These are phyloP conservation scores for Alternaria angustiovoidea DNA, from an alignment of 2,329 filamentous ascomycete genomes.

Conservation along the genomic window DNA sequence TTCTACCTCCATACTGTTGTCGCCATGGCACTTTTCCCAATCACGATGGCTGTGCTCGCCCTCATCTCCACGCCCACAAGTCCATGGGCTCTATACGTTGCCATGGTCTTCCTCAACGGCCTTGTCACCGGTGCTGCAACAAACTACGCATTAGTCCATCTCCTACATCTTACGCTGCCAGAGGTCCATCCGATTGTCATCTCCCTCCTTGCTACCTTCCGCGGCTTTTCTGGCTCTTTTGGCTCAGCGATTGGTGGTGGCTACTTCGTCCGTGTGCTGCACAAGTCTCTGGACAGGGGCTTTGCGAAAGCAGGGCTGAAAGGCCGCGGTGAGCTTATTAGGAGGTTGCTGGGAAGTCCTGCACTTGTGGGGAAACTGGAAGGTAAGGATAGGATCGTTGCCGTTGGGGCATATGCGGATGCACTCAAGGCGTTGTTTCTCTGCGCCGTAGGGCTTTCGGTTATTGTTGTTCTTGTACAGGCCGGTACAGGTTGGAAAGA, in stretches of 20 bases:
- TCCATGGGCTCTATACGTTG: conserved; percentile 63
- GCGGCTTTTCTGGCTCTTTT: conserved; percentile 82
- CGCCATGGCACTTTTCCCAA: conserved; percentile 68
- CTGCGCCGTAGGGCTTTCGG: conserved; percentile 59
- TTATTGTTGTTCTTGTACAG: conserved; percentile 62
- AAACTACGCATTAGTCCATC: conserved; percentile 83
- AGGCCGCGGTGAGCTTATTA: conserved; percentile 56
- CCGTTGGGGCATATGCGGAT: conserved; percentile 63
- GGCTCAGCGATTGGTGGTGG: conserved; percentile 82
- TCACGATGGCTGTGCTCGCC: conserved; percentile 66
- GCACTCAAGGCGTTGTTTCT: conserved; percentile 63
- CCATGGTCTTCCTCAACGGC: conserved; percentile 73
- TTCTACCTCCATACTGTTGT: conserved; percentile 74
- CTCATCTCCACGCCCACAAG: conserved; percentile 63
- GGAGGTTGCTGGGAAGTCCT: conserved; percentile 66
- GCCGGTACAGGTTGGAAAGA: conserved; percentile 66
- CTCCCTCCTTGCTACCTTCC: conserved; percentile 78
- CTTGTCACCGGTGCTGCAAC: conserved; percentile 74
- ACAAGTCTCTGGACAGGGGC: conserved; percentile 62
- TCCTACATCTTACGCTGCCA: conserved; percentile 74
- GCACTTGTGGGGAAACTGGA: conserved; percentile 60
- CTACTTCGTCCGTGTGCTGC: conserved; percentile 71
- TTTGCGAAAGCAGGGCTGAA: conserved; percentile 60
- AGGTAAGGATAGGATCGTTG: conserved; percentile 61
- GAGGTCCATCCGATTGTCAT: conserved; percentile 78